Evolutionary conservation across 331 rosid species (phyloP).

Genomic region (Dryas integrifolia): DNA sequence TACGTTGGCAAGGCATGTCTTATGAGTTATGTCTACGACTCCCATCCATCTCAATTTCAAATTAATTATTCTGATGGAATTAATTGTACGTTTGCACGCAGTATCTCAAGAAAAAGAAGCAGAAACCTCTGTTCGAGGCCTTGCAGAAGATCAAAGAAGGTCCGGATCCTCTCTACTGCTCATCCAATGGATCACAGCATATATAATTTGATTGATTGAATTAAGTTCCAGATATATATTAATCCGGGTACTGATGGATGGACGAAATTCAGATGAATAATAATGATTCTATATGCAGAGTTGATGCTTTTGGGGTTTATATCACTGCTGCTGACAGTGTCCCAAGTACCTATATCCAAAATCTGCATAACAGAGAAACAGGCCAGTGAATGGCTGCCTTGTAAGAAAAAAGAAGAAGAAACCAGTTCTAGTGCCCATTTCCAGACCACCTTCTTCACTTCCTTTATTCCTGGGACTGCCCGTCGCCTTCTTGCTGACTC

Average conservation of each 20-base stretch:
- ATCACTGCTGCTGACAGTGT: constrained; percentile 59
- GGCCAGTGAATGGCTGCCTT: constrained; percentile 58
- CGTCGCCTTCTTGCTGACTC: constrained; percentile 48
- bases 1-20: constrained; percentile 36
- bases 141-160: constrained; percentile 75
- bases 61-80: neutral
- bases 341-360: constrained; percentile 44
- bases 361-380: constrained; percentile 40
- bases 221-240: too few relatives aligned
- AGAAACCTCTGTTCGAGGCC: constrained; percentile 63
- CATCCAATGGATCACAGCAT: too few relatives aligned
- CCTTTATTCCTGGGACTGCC: constrained; percentile 22
- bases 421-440: constrained; percentile 30
- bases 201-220: neutral
- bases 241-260: too few relatives aligned
- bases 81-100: neutral
- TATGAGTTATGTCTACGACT: neutral
- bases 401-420: constrained; percentile 11
- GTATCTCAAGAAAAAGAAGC: constrained; percentile 42
- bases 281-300: constrained; percentile 29
- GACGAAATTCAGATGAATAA: too few relatives aligned
- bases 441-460: constrained; percentile 29
- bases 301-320: constrained; percentile 68
- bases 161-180: neutral
- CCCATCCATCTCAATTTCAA: neutral